A percentile compares a stretch with the other conserved stretches of the same genome.
Evolutionary conservation across 202 grass and related monocot genomes (phyloP).

Genomic region (Tripidium arundinaceum): DNA sequence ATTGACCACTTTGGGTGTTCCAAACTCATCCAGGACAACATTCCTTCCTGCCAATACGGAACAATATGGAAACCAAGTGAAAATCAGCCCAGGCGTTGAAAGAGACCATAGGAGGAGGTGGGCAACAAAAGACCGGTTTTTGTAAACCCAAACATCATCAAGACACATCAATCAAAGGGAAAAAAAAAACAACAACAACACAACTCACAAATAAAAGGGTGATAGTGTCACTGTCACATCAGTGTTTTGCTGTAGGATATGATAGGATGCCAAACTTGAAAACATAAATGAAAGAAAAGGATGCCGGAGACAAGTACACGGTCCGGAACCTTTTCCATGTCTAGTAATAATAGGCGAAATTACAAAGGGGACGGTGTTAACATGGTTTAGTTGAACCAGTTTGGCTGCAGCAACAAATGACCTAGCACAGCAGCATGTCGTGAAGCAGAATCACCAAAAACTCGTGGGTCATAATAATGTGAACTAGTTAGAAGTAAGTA

Average conservation of each 20-base stretch:
- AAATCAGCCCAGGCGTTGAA: background rate
- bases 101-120: background rate
- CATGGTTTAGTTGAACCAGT: background rate
- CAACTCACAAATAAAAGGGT: background rate
- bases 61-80: background rate
- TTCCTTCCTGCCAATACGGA: slow-evolving; percentile 56
- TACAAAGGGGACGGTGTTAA: background rate
- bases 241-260: background rate
- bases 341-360: background rate
- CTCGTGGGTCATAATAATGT: background rate
- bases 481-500: background rate
- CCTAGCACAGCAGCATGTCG: background rate
- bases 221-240: background rate
- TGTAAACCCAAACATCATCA: background rate
- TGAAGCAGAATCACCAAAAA: too few species aligned
- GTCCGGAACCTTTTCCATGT: background rate
- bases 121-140: background rate
- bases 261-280: background rate
- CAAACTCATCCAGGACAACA: slow-evolving; percentile 89
- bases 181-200: background rate
- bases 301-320: background rate
- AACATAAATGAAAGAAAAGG: background rate
- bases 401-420: background rate
- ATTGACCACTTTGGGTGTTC: slow-evolving; percentile 74
- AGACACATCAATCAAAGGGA: too few species aligned